Conservation (phyloP, 768 basidiomycete genomes). For the Lentinus brumalis region DNA sequence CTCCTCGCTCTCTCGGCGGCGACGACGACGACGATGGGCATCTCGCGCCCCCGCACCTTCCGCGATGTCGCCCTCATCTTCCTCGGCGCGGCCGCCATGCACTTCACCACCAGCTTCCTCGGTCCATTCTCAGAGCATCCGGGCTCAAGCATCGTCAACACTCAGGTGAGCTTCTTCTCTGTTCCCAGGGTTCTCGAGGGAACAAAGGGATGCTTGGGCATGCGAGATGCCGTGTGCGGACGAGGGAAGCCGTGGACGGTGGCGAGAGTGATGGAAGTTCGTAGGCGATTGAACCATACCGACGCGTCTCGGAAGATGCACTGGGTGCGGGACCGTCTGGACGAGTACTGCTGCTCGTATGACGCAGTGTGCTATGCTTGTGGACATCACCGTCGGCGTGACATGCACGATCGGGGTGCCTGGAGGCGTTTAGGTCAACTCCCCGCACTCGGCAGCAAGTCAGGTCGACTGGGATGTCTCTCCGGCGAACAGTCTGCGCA, state of each 20-base stretch:
- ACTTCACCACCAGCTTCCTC: constrained; percentile 49
- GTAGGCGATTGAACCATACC: too few species aligned
- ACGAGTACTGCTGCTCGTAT: too few species aligned
- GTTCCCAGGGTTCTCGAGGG: neutral
- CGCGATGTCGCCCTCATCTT: constrained; percentile 63
- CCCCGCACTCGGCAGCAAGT: too few species aligned
- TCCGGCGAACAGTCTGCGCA: too few species aligned
- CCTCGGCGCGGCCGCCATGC: constrained; percentile 57
- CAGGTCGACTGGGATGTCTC: too few species aligned
- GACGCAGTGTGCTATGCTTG: too few species aligned
- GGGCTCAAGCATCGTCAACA: constrained; percentile 37
- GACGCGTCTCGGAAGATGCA: too few species aligned
- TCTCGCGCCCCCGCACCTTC: constrained; percentile 44
- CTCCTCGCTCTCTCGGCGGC: neutral
- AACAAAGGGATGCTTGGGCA: neutral
- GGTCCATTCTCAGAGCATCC: constrained; percentile 28
- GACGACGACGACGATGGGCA: constrained; percentile 16
- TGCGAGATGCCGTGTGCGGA: neutral
- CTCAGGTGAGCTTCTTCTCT: constrained; percentile 23
- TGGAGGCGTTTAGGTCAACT: too few species aligned
- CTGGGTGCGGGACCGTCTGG: too few species aligned
- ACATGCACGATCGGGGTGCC: too few species aligned
- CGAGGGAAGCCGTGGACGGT: neutral
- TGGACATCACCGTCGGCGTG: too few species aligned
- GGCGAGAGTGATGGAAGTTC: neutral